Evolutionary conservation across 2,329 filamentous ascomycete species (phyloP), one percentile per base, ranked within the genome.

Genomic region (Aspergillus pseudoterreus): DNA sequence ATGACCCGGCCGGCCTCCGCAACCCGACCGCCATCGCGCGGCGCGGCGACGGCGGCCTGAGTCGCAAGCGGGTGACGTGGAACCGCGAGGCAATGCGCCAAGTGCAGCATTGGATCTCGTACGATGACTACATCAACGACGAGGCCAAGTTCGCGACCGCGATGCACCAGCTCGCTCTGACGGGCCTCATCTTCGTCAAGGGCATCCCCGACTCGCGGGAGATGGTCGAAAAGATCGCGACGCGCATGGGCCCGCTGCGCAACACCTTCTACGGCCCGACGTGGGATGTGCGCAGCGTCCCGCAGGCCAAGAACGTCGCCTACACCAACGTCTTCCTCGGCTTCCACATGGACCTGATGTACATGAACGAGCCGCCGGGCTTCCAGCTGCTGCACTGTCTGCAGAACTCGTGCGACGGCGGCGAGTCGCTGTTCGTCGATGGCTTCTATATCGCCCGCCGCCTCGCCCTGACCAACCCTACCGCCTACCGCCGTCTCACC

Each of bases 261-360:
- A 85, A 90, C 61, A 94, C 92, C 6, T 94, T 97, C 66, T 97
- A 97, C 70, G 94, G 94, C 39, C 78, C 80, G 60, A 95, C 90
- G 0, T 97, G 92, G 84, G 88, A 96, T 70, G 92, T 97, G 11
- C 82, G 84, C 49, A 90, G 86, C 3, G 87, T 95, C 48, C 86
- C 87, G 1, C 70, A 89, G 50, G 90, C 92, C 21, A 91, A 92
- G 66, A 97, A 97, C 67, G 88, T 96, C 4, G 92, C 94, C 9
- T 91, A 97, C 73, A 96, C 92, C 1, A 86, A 82, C 63, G 80
- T 86, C 45, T 86, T 85, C 63, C 83, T 97, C 1, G 89, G 88
- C 14, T 84, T 96, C 44, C 94, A 99, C 73, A 94, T 96, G 82
- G 94, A 97, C 67, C 80, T 97, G 38, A 79, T 96, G 50, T 97